These are phyloP conservation scores for Puccinia hordei DNA, from an alignment of 1,284 basidiomycete species.

Conservation along the genomic window DNA sequence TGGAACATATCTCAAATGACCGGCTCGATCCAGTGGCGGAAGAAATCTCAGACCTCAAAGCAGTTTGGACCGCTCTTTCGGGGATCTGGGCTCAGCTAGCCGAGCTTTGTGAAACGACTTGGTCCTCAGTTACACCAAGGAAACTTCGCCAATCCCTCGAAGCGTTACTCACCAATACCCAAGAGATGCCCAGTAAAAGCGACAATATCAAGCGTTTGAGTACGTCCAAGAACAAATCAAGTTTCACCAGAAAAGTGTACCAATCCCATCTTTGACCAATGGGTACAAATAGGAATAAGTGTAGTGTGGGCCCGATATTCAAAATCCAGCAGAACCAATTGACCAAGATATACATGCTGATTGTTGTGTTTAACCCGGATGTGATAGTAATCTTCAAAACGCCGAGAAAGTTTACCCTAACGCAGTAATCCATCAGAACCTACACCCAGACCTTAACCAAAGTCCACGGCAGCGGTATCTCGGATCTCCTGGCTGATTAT, in stretches of 20 bases:
- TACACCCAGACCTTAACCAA: no score
- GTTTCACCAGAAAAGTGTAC: constrained; percentile 83
- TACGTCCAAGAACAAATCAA: constrained; percentile 90
- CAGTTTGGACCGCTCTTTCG: constrained; percentile 97
- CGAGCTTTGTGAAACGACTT: constrained; percentile 83
- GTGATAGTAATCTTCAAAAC: no score
- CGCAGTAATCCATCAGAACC: no score
- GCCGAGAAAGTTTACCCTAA: no score
- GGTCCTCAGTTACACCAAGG: constrained; percentile 86
- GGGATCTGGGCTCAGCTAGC: constrained; percentile 93
- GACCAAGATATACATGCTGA: no score
- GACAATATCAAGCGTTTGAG: constrained; percentile 98
- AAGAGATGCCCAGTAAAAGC: constrained; percentile 98
- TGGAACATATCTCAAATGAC: constrained; percentile 85
- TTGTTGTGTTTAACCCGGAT: no score
- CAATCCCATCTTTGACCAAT: no score
- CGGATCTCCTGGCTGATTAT: no score
- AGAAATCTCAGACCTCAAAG: constrained; percentile 91
- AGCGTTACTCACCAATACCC: constrained; percentile 80
- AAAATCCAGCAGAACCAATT: no score
- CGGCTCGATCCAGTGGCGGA: constrained; percentile 90
- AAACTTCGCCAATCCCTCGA: constrained; percentile 94
- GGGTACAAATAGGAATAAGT: no score
- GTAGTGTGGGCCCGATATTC: no score
- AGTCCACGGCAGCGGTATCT: no score